Conservation (phyloP, 345 rosid genomes). For the Hibiscus mutabilis region DNA sequence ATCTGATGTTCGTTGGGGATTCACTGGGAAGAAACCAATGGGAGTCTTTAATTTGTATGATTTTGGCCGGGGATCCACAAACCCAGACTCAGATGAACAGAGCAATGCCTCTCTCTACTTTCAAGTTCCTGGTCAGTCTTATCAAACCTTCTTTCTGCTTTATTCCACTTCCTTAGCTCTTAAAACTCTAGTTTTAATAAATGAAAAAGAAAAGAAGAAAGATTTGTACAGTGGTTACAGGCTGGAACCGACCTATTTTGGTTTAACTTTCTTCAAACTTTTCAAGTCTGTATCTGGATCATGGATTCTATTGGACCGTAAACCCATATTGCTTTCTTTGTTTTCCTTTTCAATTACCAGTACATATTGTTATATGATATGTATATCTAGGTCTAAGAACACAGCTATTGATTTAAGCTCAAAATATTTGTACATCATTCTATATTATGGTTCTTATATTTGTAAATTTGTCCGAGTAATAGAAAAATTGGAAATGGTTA, state of each 20-base stretch:
- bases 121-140: constrained; percentile 61
- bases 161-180: background rate
- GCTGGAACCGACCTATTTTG: background rate
- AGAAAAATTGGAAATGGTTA: no score
- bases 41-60: constrained; percentile 88
- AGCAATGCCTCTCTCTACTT: constrained; percentile 66
- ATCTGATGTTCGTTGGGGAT: constrained; percentile 89
- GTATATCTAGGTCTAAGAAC: no score
- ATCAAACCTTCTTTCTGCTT: background rate
- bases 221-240: background rate
- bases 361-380: no score
- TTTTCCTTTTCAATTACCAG: no score
- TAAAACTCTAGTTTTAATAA: background rate
- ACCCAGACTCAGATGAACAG: constrained; percentile 46
- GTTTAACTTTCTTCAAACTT: background rate
- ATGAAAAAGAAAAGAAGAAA: background rate
- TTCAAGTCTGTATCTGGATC: background rate
- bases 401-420: no score
- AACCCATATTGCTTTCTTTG: no score
- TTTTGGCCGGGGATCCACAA: constrained; percentile 44
- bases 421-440: no score
- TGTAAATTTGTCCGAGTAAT: no score
- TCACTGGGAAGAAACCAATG: constrained; percentile 84
- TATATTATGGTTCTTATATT: no score
- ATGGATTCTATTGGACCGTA: background rate